These are phyloP conservation scores for Daldinia bambusicola DNA, from an alignment of 495 filamentous ascomycete genomes.

Conservation along the genomic window DNA sequence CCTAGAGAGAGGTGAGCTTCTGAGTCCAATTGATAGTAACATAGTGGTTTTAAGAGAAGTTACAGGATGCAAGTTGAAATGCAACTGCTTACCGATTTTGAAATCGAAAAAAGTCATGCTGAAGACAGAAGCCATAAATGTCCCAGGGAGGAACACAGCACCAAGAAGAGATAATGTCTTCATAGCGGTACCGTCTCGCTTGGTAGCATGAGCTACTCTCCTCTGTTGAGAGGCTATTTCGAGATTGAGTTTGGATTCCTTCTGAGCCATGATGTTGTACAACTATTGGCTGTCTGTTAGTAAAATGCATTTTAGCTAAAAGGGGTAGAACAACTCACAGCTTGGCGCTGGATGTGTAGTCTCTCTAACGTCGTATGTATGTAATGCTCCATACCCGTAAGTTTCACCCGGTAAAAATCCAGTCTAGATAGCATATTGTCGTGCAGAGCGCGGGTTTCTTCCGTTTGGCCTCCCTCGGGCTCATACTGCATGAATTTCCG, in stretches of 20 bases:
- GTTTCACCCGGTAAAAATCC: slow-evolving; percentile 65
- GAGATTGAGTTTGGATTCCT: slow-evolving; percentile 65
- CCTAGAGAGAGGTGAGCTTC: slow-evolving; percentile 26
- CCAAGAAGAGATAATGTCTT: slow-evolving; percentile 66
- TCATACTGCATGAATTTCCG: slow-evolving; percentile 50
- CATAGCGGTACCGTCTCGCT: slow-evolving; percentile 66
- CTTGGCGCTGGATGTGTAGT: slow-evolving; percentile 63
- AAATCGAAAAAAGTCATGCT: slow-evolving; percentile 69
- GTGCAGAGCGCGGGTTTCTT: slow-evolving; percentile 53
- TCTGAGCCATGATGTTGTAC: slow-evolving; percentile 68
- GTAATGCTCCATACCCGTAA: slow-evolving; percentile 67
- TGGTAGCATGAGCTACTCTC: slow-evolving; percentile 64
- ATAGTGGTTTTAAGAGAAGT: neutral
- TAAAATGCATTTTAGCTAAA: neutral
- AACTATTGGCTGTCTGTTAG: slow-evolving; percentile 47
- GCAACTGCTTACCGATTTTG: slow-evolving; percentile 45
- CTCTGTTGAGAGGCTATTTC: slow-evolving; percentile 67
- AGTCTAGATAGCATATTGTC: slow-evolving; percentile 57
- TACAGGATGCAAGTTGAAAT: neutral
- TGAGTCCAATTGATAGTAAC: neutral
- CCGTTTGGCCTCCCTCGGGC: slow-evolving; percentile 24
- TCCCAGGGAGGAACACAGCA: slow-evolving; percentile 65
- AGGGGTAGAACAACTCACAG: slow-evolving; percentile 52
- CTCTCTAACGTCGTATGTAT: slow-evolving; percentile 64
- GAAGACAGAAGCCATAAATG: slow-evolving; percentile 64